Conservation (phyloP, 192 early-diverging fungal species). For the Rhizophagus sp. region DNA sequence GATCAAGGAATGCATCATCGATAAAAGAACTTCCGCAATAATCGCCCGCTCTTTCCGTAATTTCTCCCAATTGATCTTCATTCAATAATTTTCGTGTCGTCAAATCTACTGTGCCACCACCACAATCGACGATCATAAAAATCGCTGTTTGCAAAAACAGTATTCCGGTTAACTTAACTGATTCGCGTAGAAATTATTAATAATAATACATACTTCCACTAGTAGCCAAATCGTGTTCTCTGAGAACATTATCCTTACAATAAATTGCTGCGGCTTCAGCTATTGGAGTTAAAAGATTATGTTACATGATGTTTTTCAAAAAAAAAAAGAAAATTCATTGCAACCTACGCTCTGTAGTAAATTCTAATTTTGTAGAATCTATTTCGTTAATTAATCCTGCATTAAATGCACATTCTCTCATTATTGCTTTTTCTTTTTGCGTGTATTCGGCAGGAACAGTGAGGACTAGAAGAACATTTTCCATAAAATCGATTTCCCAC, state of each 20-base stretch:
- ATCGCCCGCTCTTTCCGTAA: too few species aligned
- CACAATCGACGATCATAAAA: too few species aligned
- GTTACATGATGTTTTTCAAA: not conserved
- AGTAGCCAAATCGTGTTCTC: not conserved
- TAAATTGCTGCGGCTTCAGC: constrained; percentile 13
- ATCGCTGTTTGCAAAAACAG: too few species aligned
- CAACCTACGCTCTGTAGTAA: constrained; percentile 3
- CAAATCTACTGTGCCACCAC: too few species aligned
- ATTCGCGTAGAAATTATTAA: too few species aligned
- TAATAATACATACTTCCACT: constrained; percentile 14
- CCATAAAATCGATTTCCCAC: not conserved
- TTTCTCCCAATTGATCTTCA: too few species aligned
- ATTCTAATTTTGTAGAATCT: not conserved
- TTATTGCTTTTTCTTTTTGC: constrained; percentile 32
- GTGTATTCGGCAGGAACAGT: not conserved
- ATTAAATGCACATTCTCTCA: constrained; percentile 36
- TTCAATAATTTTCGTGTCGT: too few species aligned
- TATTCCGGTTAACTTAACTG: too few species aligned
- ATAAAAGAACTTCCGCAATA: too few species aligned
- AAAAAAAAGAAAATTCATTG: not conserved
- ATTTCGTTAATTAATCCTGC: constrained; percentile 49
- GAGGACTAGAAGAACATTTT: not conserved
- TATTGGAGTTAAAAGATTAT: not conserved
- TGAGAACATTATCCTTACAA: not conserved
- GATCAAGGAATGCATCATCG: too few species aligned